Conservation (phyloP, 331 rosid species). For the Malus hybrid region DNA sequence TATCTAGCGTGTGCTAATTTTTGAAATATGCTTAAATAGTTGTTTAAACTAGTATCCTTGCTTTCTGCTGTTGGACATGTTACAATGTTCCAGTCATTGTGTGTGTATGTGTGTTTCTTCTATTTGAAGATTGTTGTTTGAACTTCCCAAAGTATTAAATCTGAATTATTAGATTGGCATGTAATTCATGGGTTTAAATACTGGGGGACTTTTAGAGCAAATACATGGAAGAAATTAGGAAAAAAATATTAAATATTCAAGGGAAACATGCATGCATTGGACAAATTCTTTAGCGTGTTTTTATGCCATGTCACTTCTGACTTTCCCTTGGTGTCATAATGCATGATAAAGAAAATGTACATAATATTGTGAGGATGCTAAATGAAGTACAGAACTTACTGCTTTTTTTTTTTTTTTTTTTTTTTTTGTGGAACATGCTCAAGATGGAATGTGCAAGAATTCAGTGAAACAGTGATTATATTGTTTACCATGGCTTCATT, state of each 20-base stretch:
- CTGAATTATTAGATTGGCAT: not conserved
- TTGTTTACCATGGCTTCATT: not conserved
- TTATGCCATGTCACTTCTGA: not conserved
- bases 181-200: not conserved
- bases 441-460: not conserved
- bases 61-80: not conserved
- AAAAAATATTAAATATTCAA: not conserved
- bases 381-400: not conserved
- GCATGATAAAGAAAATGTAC: not conserved
- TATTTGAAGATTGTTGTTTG: not conserved
- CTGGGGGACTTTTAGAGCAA: not conserved
- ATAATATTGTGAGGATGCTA: not conserved
- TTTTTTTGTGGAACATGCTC: too few species aligned
- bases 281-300: not conserved
- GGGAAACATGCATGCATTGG: not conserved
- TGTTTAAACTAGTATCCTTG: conserved; percentile 1
- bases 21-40: conserved; percentile 13
- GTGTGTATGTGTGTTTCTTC: not conserved
- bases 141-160: not conserved
- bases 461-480: not conserved
- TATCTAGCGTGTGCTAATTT: conserved; percentile 6
- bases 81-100: not conserved
- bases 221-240: not conserved
- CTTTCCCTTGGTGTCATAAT: not conserved
- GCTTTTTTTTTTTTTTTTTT: too few species aligned